Evolutionary conservation across 192 early-diverging fungal species (phyloP), one percentile per base, ranked within the genome.

Genomic region (Umbelopsis sp.): DNA sequence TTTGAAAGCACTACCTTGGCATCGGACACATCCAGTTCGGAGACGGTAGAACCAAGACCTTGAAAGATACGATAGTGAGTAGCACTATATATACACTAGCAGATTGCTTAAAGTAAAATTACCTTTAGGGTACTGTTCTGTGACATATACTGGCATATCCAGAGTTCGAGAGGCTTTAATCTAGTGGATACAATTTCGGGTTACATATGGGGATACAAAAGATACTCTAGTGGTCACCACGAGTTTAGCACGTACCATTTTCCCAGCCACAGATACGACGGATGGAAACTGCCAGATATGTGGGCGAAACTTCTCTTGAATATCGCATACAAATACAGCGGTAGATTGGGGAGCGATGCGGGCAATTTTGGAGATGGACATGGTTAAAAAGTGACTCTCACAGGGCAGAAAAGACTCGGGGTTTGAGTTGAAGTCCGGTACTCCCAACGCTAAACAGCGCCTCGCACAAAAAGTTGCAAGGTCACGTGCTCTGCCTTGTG

Each of bases 271-370:
- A 38, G 87, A 86, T 38, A 97, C 88, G 36, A 99, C 80, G 21
- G 89, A 88, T 14, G 87, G 86, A 73, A 93, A 97, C 36, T 92
- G 88, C 83, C 92, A 91, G 77, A 98, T 97, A 50, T 86, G 83
- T 2, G 82, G 65, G 41, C 88, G 85, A 77, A 93, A 94, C 67
- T 83, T 82, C 53, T 94, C 92, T 82, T 99, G 97, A 59, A 99
- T 86, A 75, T 99, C 96, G 80, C 97, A 99, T 22, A 97, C 78
- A 71, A 99, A 91, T 73, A 99, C 93, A 29, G 92, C 94, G 1
- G 94, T 94, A 26, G 84, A 78, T 54, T 79, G 72, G 53, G 80
- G 80, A 54, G 81, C 71, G 31, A 91, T 70, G 62, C 82, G 86
- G 25, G 83, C 83, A 43, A 91, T 80, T 24, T 75, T 84, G 26